phyloP scores from a whole-genome alignment of 352 stramenopile genomes.

The Phytophthora pistaciae region DNA sequence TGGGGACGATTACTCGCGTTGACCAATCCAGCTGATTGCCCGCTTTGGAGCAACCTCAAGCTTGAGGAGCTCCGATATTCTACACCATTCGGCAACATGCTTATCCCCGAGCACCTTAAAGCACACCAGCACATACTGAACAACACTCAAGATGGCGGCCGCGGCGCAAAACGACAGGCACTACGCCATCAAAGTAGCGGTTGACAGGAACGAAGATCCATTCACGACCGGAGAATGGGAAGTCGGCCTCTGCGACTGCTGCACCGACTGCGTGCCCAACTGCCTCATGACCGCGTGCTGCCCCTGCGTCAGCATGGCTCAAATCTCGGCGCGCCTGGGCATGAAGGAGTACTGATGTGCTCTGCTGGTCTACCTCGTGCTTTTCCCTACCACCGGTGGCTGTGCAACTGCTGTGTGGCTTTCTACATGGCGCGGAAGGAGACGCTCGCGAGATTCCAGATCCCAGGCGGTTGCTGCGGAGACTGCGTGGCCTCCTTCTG shows the following conservation, averaged over 20 bases:
- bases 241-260: constrained; percentile 31
- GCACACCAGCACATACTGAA: too few species aligned
- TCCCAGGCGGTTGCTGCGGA: constrained; percentile 35
- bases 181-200: too few species aligned
- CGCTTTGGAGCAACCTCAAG: too few species aligned
- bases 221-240: constrained; percentile 19
- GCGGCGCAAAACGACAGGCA: too few species aligned
- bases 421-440: constrained; percentile 38
- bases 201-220: not conserved
- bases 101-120: too few species aligned
- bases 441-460: constrained; percentile 41
- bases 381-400: constrained; percentile 6
- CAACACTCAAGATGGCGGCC: too few species aligned
- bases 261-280: constrained; percentile 36
- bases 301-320: constrained; percentile 45
- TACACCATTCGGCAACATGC: too few species aligned
- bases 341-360: constrained; percentile 25
- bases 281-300: constrained; percentile 37
- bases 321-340: constrained; percentile 43
- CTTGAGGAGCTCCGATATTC: too few species aligned
- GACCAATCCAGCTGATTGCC: too few species aligned
- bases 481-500: constrained; percentile 41
- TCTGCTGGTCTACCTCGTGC: constrained; percentile 21
- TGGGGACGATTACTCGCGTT: too few species aligned
- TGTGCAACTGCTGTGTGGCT: constrained; percentile 3